phyloP scores from a whole-genome alignment of 2,329 filamentous ascomycete genomes.

The Cryphonectria carpinicola region DNA sequence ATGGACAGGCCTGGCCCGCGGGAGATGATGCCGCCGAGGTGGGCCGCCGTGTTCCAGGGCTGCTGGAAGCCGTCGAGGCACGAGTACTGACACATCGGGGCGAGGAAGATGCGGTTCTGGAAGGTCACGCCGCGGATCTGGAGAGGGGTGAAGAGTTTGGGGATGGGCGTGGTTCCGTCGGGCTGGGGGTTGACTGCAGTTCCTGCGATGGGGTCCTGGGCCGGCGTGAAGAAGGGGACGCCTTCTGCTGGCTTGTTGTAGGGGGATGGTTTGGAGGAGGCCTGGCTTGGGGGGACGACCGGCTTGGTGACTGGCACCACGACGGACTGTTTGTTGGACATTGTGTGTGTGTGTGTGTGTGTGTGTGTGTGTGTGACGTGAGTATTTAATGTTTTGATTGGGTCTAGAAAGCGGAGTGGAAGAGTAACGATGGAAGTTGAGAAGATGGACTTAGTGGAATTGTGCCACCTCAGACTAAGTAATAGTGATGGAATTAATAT shows the following conservation, averaged over 20 bases:
- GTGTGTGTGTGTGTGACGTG: too few species aligned
- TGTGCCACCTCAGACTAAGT: too few species aligned
- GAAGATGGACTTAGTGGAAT: too few species aligned
- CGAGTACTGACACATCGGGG: conserved; percentile 54
- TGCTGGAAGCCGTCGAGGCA: conserved; percentile 46
- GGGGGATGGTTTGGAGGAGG: conserved; percentile 7
- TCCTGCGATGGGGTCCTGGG: conserved; percentile 44
- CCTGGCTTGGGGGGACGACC: conserved; percentile 23
- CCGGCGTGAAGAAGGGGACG: conserved; percentile 49
- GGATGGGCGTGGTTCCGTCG: conserved; percentile 39
- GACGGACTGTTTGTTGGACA: conserved; percentile 13
- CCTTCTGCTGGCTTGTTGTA: conserved; percentile 36
- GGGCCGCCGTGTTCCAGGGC: conserved; percentile 46
- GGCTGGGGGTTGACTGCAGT: conserved; percentile 42
- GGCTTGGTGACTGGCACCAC: conserved; percentile 26
- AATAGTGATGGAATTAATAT: too few species aligned
- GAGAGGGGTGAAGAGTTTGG: conserved; percentile 48
- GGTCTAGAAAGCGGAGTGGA: too few species aligned
- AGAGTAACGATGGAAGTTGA: too few species aligned
- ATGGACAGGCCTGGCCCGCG: conserved; percentile 41
- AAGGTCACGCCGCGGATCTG: conserved; percentile 48
- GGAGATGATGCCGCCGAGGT: conserved; percentile 43
- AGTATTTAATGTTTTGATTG: not conserved
- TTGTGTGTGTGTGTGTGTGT: not conserved
- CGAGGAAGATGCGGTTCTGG: conserved; percentile 51